Base-by-base conservation (phyloP, 495 filamentous ascomycete genomes). In the Penicillium manginii region DNA sequence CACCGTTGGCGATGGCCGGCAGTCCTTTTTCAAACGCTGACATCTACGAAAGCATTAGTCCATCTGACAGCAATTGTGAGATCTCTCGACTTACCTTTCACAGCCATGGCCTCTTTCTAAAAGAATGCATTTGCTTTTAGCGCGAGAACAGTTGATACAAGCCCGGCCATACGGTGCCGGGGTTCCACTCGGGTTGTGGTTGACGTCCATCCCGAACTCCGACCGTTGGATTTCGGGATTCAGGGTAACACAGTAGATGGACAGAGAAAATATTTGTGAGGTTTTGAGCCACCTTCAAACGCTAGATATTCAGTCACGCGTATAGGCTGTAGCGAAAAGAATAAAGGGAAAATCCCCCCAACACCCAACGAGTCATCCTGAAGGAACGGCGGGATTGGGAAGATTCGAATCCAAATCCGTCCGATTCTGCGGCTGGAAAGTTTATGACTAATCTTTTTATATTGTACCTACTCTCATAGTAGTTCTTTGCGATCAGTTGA, bases 61-160 rank as follows among this genome's bases (percentile, higher is more conserved):
- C 19, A 22, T 26, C 26, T 45, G 18, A 10, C 17, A 23, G 4
- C 35, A 39, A 21, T 35, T 37, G 19, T 32, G 8, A 2, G 18
- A 54, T 10, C 23, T 12, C 3, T 29, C 11, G 40, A 58, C 71
- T 58, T 23, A 80, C 76, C 78, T 80, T 54, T 85, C 81, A 56
- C 83, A 86, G 39, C 61, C 64, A 22, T 64, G 53, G 5, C 74
- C 74, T 12, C 52, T 64, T 4, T 58, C 32, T 14, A 71, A 65
- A 37, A 75, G 66, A 37, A 84, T 77, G 59, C 83, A 86, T 60
- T 81, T 81, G 62, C 82, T 83, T 62, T 85, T 86, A 23, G 82
- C 78, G 12, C 75, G 76, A 18, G 77, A 78, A 60, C 84, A 86
- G 54, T 82, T 83, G 49, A 74, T 69, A 59, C 84, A 86, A 10